Evolutionary conservation across 257 asterid species (phyloP).

Genomic region (Pogostemon cablin): DNA sequence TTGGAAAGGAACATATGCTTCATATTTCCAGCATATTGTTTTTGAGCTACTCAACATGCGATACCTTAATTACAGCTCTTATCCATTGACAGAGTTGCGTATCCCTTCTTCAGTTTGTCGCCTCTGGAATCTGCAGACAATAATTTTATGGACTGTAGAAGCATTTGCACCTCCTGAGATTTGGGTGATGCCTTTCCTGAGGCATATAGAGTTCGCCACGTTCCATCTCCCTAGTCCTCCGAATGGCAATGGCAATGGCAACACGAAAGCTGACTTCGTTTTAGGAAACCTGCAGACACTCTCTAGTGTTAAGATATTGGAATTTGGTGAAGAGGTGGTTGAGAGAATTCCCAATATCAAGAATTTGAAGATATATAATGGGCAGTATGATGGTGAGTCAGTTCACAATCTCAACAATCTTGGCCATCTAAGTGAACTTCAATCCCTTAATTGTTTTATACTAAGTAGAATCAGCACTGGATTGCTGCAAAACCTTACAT

Average conservation of each 20-base stretch:
- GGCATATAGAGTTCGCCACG: background rate
- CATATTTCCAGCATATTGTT: background rate
- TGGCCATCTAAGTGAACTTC: background rate
- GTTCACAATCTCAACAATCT: background rate
- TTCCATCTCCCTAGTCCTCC: constrained; percentile 23
- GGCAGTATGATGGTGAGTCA: too few species aligned
- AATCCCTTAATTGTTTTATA: background rate
- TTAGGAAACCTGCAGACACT: constrained; percentile 27
- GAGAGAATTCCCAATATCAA: constrained; percentile 20
- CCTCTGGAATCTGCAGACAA: constrained; percentile 29
- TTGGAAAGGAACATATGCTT: background rate
- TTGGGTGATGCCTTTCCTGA: constrained; percentile 27
- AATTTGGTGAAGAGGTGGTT: constrained; percentile 12
- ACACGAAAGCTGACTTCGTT: background rate
- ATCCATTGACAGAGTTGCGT: rapidly evolving
- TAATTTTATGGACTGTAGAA: background rate
- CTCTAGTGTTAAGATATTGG: background rate
- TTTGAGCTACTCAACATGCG: background rate
- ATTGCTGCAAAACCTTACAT: background rate
- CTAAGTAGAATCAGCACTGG: background rate
- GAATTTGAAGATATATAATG: background rate
- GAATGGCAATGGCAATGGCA: background rate
- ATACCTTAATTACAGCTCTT: background rate
- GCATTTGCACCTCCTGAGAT: background rate
- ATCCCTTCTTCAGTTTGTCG: background rate